Percentiles rank a stretch among this genome's conserved stretches.
Evolutionary conservation across 306 rosid species (phyloP).

Genomic region (apple (Malus domestica)): ASM211411v1 NC_041794.1:3963501-3964000

Average conservation of each 20-base stretch:
- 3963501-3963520: conserved; percentile 91
- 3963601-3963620: conserved; percentile 3
- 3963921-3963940: conserved; percentile 22
- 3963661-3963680: conserved; percentile 11
- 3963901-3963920: conserved; percentile 95
- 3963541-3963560: conserved; percentile 66
- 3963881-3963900: conserved; percentile 94
- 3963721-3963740: conserved; percentile 49
- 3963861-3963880: conserved; percentile 96
- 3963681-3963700: conserved; percentile 15
- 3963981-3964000: conserved; percentile 45
- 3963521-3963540: conserved; percentile 53
- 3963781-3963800: not conserved
- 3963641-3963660: not conserved
- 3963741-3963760: not conserved
- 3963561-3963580: conserved; percentile 60
- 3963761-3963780: not conserved
- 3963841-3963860: conserved; percentile 11
- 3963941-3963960: not conserved
- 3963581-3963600: conserved; percentile 67
- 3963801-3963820: not conserved
- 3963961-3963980: conserved; percentile 1
- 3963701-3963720: conserved; percentile 96
- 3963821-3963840: not conserved
- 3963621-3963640: conserved; percentile 19